Conservation (phyloP, 176 grass and related monocot genomes). For the Triticum monococcum region DNA sequence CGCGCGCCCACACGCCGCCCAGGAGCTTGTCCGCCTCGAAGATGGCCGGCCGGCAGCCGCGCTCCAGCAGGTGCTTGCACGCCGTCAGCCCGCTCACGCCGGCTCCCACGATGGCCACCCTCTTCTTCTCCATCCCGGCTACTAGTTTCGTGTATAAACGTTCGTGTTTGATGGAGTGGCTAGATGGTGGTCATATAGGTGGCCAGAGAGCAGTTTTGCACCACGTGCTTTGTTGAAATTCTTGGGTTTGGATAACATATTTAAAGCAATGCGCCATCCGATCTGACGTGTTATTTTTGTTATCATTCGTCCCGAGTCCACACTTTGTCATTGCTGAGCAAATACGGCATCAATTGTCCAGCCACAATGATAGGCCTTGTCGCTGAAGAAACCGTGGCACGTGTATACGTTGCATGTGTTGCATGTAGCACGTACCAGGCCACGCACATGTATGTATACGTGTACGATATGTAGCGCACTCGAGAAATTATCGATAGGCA, state of each 20-base stretch:
- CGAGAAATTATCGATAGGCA: not conserved
- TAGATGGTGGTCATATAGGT: not conserved
- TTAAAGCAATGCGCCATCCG: not conserved
- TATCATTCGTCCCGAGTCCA: not conserved
- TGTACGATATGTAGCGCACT: not conserved
- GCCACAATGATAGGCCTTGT: not conserved
- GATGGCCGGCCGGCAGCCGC: slow-evolving; percentile 46
- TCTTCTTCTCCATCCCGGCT: slow-evolving; percentile 16
- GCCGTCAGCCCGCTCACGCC: slow-evolving; percentile 59
- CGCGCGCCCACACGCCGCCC: slow-evolving; percentile 58
- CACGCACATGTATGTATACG: not conserved
- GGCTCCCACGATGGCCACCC: slow-evolving; percentile 50
- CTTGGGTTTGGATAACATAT: not conserved
- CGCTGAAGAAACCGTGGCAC: not conserved
- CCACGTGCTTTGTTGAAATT: not conserved
- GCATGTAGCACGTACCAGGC: not conserved
- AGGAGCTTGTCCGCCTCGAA: slow-evolving; percentile 40
- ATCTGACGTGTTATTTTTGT: not conserved
- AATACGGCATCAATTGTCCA: not conserved
- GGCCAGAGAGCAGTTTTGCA: not conserved
- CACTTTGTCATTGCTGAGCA: not conserved
- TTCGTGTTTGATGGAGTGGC: not conserved
- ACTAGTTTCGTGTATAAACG: no score
- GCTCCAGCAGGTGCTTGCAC: slow-evolving; percentile 59
- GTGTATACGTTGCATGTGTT: not conserved